Evolutionary conservation across 2,329 filamentous ascomycete genomes (phyloP), one percentile per base, ranked within the genome.

Genomic region (Ceratocystis colombiana): DNA sequence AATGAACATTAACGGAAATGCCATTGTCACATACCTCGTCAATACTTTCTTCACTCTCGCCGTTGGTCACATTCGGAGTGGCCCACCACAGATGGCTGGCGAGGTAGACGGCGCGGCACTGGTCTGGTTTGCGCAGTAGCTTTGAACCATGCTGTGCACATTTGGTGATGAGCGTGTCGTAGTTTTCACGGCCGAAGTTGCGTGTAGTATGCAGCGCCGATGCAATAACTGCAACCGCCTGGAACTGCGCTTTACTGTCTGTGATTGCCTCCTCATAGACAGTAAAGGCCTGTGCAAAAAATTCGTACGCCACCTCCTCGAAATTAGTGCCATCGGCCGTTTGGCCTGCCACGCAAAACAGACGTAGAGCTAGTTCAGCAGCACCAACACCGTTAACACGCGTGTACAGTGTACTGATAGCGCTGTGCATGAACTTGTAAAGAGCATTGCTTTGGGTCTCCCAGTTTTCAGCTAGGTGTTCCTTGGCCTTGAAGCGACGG

Each of bases 11-110:
- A 3, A 15, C 10, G 10, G 37, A 12, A 68, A 66, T 17, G 50
- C 17, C 8, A 28, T 5, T 28, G 6, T 2, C 25, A 79, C 86
- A 80, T 78, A 92, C 89, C 73, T 86, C 84, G 28, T 46, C 25
- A 45, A 67, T 25, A 68, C 88, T 88, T 45, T 89, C 82, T 69
- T 96, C 91, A 59, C 90, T 86, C 73, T 96, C 93, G 10, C 84
- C 85, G 70, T 88, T 86, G 20, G 85, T 84, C 1, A 84, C 79
- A 68, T 90, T 88, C 59, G 96, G 92, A 12, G 90, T 92, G 0
- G 91, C 90, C 94, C 94, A 99, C 94, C 94, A 99, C 64, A 99
- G 77, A 76, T 99, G 94, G 74, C 92, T 96, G 2, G 94, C 94
- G 70, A 99, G 79, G 73, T 97, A 99, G 10, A 99, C 94, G 0